Evolutionary conservation across 2,329 filamentous ascomycete genomes (phyloP), one percentile per base, ranked within the genome.

Genomic region (Xylariales sp.): DNA sequence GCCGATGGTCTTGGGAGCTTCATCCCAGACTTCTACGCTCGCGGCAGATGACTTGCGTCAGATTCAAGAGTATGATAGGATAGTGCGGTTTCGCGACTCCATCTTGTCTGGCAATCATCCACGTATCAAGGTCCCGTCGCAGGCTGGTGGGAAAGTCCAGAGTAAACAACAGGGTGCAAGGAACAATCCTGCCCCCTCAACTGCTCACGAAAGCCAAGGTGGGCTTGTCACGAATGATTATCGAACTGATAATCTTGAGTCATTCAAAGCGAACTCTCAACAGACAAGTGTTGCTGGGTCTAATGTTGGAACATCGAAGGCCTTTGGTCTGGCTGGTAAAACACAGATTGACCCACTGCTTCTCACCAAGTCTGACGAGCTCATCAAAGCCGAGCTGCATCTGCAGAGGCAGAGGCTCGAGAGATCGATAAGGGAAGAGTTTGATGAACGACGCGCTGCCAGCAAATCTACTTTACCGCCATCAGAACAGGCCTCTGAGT

Each of bases 361-460:
- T 52, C 74, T 94, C 62, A 84, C 87, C 58, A 95, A 95, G 64
- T 90, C 89, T 52, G 85, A 88, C 58, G 81, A 87, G 58, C 71
- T 94, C 51, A 80, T 93, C 58, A 85, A 81, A 66, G 88, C 88
- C 57, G 88, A 95, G 65, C 70, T 88, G 46, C 80, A 85, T 59
- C 65, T 91, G 48, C 87, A 88, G 64, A 81, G 91, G 48, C 81
- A 90, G 63, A 80, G 85, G 49, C 70, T 96, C 55, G 93, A 97
- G 64, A 80, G 82, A 50, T 68, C 73, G 25, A 64, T 97, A 53
- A 82, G 79, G 61, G 85, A 94, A 40, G 85, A 95, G 62, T 66
- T 86, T 52, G 86, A 91, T 45, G 77, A 86, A 51, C 70, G 69
- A 45, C 70, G 67, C 42, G 58, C 62, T 45, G 57, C 63, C 21